These are phyloP conservation scores for Citrullus amarus DNA, from an alignment of 306 rosid species.

Conservation along the genomic window DNA sequence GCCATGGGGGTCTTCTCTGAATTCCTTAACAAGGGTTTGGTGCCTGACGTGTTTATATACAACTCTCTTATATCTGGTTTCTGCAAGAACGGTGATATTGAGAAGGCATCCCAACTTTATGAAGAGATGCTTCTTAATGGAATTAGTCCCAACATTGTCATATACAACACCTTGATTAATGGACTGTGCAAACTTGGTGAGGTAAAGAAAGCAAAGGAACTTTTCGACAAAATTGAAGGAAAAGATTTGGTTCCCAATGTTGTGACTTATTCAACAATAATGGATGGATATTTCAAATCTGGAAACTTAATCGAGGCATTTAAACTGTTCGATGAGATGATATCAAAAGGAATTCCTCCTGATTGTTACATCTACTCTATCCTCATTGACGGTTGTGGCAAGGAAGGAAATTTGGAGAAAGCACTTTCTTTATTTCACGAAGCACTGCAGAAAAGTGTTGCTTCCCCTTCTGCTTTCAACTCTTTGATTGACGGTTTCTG, in stretches of 20 bases:
- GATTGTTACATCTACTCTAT: constrained; percentile 21
- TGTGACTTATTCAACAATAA: constrained; percentile 31
- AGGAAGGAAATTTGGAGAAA: constrained; percentile 22
- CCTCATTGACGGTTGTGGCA: constrained; percentile 36
- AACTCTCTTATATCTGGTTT: constrained; percentile 31
- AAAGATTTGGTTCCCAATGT: constrained; percentile 25
- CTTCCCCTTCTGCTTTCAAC: constrained; percentile 23
- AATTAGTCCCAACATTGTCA: constrained; percentile 24
- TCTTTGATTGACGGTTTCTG: constrained; percentile 29
- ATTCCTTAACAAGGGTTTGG: constrained; percentile 25
- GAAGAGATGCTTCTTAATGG: constrained; percentile 30
- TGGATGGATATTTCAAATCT: constrained; percentile 31
- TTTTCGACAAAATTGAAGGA: constrained; percentile 22
- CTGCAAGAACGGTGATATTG: constrained; percentile 24
- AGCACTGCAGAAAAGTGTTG: constrained; percentile 23
- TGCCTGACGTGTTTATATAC: constrained; percentile 31
- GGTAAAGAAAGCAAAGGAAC: constrained; percentile 22
- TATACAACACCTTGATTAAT: constrained; percentile 27
- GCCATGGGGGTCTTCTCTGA: constrained; percentile 28
- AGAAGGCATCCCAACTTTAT: constrained; percentile 23
- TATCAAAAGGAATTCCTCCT: constrained; percentile 18
- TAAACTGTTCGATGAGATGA: constrained; percentile 26
- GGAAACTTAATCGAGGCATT: constrained; percentile 29
- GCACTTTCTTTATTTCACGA: constrained; percentile 22
- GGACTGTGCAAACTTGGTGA: constrained; percentile 39